phyloP scores from a whole-genome alignment of 1,284 basidiomycete species.

The Mycena sp. region DNA sequence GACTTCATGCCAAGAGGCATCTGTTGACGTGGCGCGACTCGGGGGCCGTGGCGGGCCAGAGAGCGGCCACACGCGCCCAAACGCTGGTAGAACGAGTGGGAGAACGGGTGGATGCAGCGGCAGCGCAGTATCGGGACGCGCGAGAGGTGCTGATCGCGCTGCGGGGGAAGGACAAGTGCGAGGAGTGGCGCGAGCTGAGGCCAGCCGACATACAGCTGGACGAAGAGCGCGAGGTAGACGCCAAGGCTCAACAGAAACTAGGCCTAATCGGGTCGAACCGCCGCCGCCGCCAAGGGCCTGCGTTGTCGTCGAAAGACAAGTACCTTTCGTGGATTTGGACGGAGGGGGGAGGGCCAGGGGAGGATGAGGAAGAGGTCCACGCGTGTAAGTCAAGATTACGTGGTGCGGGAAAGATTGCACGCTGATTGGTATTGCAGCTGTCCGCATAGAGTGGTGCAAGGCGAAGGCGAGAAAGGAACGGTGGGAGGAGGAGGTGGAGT shows the following conservation, averaged over 20 bases:
- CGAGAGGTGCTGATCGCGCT: not conserved
- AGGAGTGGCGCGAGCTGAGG: not conserved
- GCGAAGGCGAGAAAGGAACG: conserved; percentile 1
- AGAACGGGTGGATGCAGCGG: not conserved
- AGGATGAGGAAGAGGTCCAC: not conserved
- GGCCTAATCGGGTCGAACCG: not conserved
- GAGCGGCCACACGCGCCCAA: not conserved
- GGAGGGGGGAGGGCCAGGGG: not conserved
- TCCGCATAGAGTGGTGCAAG: conserved; percentile 19
- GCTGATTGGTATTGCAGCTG: conserved; percentile 6
- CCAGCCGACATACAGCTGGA: conserved; percentile 4
- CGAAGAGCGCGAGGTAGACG: conserved; percentile 8
- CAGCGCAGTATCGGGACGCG: not conserved
- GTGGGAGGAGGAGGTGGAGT: conserved; percentile 18
- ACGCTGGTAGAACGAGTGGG: not conserved
- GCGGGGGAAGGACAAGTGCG: not conserved
- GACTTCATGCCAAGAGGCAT: conserved; percentile 16
- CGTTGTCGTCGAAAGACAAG: not conserved
- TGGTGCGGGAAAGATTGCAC: too few species aligned
- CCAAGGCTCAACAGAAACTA: not conserved
- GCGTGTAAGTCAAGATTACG: conserved; percentile 14
- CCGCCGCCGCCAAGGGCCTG: not conserved
- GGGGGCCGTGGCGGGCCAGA: conserved; percentile 14
- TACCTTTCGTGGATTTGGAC: conserved; percentile 17
- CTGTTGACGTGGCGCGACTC: conserved; percentile 7